Evolutionary conservation across 345 rosid species (phyloP).

Genomic region (Leavenworthia alabamica): DNA sequence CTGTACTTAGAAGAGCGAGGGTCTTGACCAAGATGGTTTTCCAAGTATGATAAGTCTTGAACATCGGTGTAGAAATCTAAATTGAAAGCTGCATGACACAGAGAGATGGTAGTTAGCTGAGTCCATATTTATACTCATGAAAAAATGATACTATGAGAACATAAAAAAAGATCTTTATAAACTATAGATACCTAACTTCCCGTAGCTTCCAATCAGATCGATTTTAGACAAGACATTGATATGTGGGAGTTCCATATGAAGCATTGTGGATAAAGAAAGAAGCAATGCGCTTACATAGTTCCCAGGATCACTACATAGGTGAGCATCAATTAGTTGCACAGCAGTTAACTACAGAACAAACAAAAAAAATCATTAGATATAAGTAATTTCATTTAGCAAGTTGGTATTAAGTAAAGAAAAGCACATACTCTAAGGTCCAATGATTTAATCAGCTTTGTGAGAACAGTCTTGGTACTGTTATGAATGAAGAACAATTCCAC

Average conservation of each 20-base stretch:
- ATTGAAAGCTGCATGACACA: slow-evolving; percentile 57
- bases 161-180: neutral
- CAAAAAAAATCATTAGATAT: neutral
- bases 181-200: slow-evolving; percentile 57
- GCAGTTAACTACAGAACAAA: slow-evolving; percentile 63
- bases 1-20: slow-evolving; percentile 87
- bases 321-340: slow-evolving; percentile 80
- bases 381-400: neutral
- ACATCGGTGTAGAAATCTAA: slow-evolving; percentile 84
- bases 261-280: slow-evolving; percentile 79
- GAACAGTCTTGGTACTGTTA: slow-evolving; percentile 64
- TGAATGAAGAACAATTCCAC: slow-evolving; percentile 88
- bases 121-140: neutral
- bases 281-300: slow-evolving; percentile 81
- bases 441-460: slow-evolving; percentile 67
- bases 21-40: slow-evolving; percentile 56
- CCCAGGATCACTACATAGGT: slow-evolving; percentile 79
- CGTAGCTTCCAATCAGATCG: slow-evolving; percentile 80
- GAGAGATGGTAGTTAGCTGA: slow-evolving; percentile 8
- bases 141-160: neutral
- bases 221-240: slow-evolving; percentile 89
- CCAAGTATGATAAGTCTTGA: slow-evolving; percentile 79
- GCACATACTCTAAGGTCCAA: slow-evolving; percentile 70
- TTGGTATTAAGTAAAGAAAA: neutral
- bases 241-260: slow-evolving; percentile 92